Evolutionary conservation across 148 eudicot species (phyloP).

Genomic region (Heliosperma pusillum): DNA sequence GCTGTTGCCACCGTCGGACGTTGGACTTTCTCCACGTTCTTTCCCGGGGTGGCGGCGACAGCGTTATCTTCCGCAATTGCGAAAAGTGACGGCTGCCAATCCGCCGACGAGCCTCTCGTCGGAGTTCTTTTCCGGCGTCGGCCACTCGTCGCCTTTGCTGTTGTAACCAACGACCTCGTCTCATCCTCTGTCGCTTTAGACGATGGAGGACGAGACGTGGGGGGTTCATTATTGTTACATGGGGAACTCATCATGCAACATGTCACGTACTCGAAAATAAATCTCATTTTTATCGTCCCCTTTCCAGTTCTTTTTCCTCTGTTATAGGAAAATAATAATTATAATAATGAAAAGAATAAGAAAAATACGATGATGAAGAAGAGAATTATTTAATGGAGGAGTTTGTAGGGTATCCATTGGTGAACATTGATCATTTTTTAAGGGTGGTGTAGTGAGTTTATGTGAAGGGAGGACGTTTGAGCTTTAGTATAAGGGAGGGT

Average conservation of each 20-base stretch:
- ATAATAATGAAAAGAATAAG: background rate
- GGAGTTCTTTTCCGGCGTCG: slow-evolving; percentile 18
- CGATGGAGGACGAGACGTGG: slow-evolving; percentile 5
- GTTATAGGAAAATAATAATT: no score
- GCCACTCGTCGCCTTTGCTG: background rate
- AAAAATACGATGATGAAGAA: background rate
- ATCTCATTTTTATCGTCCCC: slow-evolving; percentile 30
- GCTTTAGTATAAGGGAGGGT: background rate
- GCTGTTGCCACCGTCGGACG: slow-evolving; percentile 1
- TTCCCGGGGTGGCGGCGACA: slow-evolving; percentile 7
- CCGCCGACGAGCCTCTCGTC: slow-evolving; percentile 22
- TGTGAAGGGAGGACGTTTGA: background rate
- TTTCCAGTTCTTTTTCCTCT: background rate
- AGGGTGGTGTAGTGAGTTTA: background rate
- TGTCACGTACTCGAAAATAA: slow-evolving; percentile 37
- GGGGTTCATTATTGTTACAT: slow-evolving; percentile 1
- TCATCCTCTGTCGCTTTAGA: slow-evolving; percentile 21
- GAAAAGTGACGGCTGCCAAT: slow-evolving; percentile 41
- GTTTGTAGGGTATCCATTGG: background rate
- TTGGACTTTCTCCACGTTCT: slow-evolving; percentile 6
- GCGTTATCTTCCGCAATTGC: slow-evolving; percentile 35
- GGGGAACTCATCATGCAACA: slow-evolving; percentile 24
- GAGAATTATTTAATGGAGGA: background rate
- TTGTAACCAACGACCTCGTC: slow-evolving; percentile 24
- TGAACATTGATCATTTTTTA: background rate